Conservation (phyloP, 202 grass and related monocot species). For the Panicum hallii region DNA sequence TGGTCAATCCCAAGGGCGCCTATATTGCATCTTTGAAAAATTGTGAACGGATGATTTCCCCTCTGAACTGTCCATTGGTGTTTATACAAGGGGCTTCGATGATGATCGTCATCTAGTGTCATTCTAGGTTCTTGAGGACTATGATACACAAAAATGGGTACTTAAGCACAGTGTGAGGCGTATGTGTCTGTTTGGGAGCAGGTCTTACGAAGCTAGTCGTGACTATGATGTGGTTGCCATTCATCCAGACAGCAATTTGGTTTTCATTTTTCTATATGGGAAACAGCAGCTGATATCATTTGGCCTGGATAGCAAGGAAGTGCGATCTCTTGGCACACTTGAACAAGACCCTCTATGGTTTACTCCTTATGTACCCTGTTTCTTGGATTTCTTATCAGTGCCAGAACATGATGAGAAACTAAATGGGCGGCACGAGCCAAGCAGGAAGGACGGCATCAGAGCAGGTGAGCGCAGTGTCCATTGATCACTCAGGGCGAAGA, state of each 20-base stretch:
- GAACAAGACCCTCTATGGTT: not conserved
- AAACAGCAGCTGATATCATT: not conserved
- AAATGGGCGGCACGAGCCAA: not conserved
- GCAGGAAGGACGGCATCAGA: no score
- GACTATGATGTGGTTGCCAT: not conserved
- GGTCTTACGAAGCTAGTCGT: not conserved
- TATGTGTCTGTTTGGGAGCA: not conserved
- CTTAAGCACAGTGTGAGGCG: slow-evolving; percentile 6
- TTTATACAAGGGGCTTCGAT: not conserved
- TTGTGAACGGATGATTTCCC: not conserved
- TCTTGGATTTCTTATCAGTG: not conserved
- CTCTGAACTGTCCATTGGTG: not conserved
- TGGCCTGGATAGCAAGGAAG: slow-evolving; percentile 21
- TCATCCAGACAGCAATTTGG: slow-evolving; percentile 18
- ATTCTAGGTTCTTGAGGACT: slow-evolving; percentile 2
- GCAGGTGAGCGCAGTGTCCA: not conserved
- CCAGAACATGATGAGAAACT: not conserved
- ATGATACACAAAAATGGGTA: not conserved
- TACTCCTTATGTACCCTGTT: slow-evolving; percentile 11
- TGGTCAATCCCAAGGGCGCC: slow-evolving; percentile 22
- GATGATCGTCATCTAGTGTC: not conserved
- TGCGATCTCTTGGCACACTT: not conserved
- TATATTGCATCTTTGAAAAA: slow-evolving; percentile 4
- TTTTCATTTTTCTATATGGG: not conserved
- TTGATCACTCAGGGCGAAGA: not conserved